phyloP scores from a whole-genome alignment of 2,329 filamentous ascomycete species.

The Fusarium proliferatum region DNA sequence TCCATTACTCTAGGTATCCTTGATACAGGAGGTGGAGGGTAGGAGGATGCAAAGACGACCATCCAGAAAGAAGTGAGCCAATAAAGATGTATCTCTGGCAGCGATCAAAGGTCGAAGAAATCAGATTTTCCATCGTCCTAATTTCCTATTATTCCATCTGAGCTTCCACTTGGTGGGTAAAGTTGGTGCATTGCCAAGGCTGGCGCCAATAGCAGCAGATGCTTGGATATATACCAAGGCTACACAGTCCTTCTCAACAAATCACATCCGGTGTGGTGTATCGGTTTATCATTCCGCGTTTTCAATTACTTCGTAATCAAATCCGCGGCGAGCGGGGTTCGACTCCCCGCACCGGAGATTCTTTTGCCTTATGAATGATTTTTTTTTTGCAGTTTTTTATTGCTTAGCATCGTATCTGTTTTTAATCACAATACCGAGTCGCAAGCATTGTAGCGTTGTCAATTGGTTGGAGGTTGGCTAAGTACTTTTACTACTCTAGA shows the following conservation, averaged over 20 bases:
- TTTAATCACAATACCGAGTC: background rate
- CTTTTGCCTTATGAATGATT: background rate
- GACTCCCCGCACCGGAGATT: constrained; percentile 27
- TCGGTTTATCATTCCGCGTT: constrained; percentile 33
- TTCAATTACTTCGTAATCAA: background rate
- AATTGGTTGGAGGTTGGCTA: too few relatives aligned
- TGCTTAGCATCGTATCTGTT: background rate
- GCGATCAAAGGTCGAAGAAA: too few relatives aligned
- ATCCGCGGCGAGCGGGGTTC: constrained; percentile 30
- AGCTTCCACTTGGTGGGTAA: background rate
- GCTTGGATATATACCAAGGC: accelerated
- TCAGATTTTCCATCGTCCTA: too few relatives aligned
- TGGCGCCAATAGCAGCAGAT: too few relatives aligned
- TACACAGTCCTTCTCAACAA: accelerated
- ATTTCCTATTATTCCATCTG: background rate
- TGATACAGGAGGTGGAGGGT: too few relatives aligned
- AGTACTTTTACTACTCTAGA: background rate
- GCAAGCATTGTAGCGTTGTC: background rate
- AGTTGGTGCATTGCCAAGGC: background rate
- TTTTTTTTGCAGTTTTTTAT: background rate
- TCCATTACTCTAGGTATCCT: too few relatives aligned
- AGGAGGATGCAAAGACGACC: accelerated
- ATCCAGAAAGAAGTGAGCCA: accelerated
- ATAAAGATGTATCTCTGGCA: background rate
- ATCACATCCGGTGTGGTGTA: constrained; percentile 28